phyloP scores from a whole-genome alignment of 495 filamentous ascomycete genomes.

The Hyaloscypha hepaticicola region DNA sequence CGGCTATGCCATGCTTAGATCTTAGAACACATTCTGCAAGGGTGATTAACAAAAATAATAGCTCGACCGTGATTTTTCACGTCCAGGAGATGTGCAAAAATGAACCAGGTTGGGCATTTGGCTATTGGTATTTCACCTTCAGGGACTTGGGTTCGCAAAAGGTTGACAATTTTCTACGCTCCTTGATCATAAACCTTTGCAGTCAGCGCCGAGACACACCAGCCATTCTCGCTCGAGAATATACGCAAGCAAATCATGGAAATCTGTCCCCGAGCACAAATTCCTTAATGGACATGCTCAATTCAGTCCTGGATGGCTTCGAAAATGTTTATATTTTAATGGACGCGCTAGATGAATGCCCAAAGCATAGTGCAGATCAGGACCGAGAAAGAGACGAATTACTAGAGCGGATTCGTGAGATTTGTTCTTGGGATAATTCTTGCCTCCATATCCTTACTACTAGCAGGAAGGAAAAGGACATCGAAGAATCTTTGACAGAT shows the following conservation, averaged over 20 bases:
- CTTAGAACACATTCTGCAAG: too few relatives aligned
- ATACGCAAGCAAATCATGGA: neutral
- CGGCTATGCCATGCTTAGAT: too few relatives aligned
- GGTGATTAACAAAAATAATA: too few relatives aligned
- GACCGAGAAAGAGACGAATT: neutral
- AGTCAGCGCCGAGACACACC: neutral
- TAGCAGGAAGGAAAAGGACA: slow-evolving; percentile 6
- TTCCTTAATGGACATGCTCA: slow-evolving; percentile 17
- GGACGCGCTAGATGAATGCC: slow-evolving; percentile 23
- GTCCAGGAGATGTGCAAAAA: slow-evolving; percentile 1
- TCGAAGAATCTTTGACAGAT: neutral
- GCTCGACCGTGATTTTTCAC: slow-evolving; percentile 34
- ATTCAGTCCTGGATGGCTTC: slow-evolving; percentile 12
- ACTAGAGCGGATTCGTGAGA: neutral
- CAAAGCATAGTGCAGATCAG: too few relatives aligned
- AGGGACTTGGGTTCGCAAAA: slow-evolving; percentile 28
- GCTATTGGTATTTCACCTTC: slow-evolving; percentile 39
- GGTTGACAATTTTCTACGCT: neutral
- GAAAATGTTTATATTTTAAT: slow-evolving; percentile 19
- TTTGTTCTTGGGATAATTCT: neutral
- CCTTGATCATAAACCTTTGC: slow-evolving; percentile 9
- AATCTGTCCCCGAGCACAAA: neutral
- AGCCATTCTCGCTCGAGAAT: neutral
- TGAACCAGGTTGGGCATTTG: neutral
- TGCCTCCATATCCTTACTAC: slow-evolving; percentile 5